Conservation (phyloP, 2,329 filamentous ascomycete genomes). For the Teratosphaeria epicoccoides region DNA sequence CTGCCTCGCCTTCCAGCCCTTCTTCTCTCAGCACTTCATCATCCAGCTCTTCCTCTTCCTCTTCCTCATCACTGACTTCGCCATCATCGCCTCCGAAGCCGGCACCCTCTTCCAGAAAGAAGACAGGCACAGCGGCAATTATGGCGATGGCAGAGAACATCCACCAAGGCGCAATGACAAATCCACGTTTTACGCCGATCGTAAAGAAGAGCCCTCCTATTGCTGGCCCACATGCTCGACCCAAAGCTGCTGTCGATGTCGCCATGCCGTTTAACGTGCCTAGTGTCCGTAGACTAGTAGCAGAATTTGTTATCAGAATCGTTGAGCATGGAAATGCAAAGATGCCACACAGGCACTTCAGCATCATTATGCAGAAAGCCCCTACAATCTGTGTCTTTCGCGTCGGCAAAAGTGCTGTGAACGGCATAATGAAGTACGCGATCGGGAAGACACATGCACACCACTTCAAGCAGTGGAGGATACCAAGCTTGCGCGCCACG, state of each 20-base stretch:
- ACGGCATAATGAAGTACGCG: conserved; percentile 72
- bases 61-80: conserved; percentile 28
- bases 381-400: conserved; percentile 43
- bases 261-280: conserved; percentile 88
- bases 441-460: conserved; percentile 60
- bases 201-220: conserved; percentile 62
- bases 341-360: conserved; percentile 66
- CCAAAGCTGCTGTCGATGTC: conserved; percentile 70
- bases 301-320: conserved; percentile 84
- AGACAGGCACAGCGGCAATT: conserved; percentile 60
- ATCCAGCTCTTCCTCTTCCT: conserved; percentile 24
- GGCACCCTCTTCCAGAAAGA: conserved; percentile 63
- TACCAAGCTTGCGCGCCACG: conserved; percentile 61
- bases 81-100: conserved; percentile 44
- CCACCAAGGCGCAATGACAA: conserved; percentile 74
- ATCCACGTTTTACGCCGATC: conserved; percentile 63
- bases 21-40: conserved; percentile 10
- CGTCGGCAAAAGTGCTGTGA: conserved; percentile 54
- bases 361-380: conserved; percentile 56
- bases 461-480: conserved; percentile 61
- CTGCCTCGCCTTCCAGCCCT: conserved; percentile 14
- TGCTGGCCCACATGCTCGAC: conserved; percentile 68
- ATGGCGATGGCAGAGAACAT: conserved; percentile 54
- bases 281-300: conserved; percentile 61
- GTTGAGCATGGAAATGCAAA: conserved; percentile 83